These are phyloP conservation scores for Hyphodiscus hymeniophilus DNA, from an alignment of 495 filamentous ascomycete species.

Conservation along the genomic window DNA sequence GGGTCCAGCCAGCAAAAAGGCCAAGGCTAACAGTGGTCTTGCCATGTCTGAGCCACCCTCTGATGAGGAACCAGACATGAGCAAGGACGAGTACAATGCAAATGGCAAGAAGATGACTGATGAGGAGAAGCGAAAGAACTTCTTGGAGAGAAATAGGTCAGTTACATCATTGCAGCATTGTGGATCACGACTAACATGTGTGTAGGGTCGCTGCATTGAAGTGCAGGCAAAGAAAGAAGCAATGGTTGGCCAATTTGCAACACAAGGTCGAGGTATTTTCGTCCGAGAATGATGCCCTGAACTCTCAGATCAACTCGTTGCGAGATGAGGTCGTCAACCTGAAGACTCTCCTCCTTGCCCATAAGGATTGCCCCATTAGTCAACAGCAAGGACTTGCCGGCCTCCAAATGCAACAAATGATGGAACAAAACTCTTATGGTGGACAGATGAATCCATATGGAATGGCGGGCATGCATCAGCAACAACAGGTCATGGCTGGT, in stretches of 20 bases:
- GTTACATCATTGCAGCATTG: slow-evolving; percentile 25
- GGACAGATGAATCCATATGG: slow-evolving; percentile 57
- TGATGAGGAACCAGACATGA: slow-evolving; percentile 43
- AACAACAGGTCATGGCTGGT: slow-evolving; percentile 42
- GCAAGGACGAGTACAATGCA: slow-evolving; percentile 47
- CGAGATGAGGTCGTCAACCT: slow-evolving; percentile 93
- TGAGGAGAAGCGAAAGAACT: slow-evolving; percentile 97
- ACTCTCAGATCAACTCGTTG: slow-evolving; percentile 69
- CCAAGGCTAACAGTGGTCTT: slow-evolving; percentile 49
- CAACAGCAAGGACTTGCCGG: slow-evolving; percentile 66
- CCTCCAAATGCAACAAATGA: neutral
- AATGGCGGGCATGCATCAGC: slow-evolving; percentile 46
- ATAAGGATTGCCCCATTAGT: slow-evolving; percentile 94
- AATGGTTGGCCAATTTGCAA: slow-evolving; percentile 95
- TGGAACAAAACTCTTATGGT: neutral
- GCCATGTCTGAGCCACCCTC: slow-evolving; percentile 45
- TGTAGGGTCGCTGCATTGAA: slow-evolving; percentile 88
- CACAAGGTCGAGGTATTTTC: slow-evolving; percentile 89
- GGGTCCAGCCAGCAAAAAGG: slow-evolving; percentile 59
- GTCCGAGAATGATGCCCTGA: slow-evolving; percentile 83
- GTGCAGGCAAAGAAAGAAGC: slow-evolving; percentile 97
- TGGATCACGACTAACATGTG: neutral
- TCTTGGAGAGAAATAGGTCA: slow-evolving; percentile 92
- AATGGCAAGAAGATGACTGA: slow-evolving; percentile 91
- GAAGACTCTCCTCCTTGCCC: slow-evolving; percentile 85